Evolutionary conservation across 371 early-diverging fungal species (phyloP), one percentile per base, ranked within the genome.

Genomic region (Mortierella sp.): DNA sequence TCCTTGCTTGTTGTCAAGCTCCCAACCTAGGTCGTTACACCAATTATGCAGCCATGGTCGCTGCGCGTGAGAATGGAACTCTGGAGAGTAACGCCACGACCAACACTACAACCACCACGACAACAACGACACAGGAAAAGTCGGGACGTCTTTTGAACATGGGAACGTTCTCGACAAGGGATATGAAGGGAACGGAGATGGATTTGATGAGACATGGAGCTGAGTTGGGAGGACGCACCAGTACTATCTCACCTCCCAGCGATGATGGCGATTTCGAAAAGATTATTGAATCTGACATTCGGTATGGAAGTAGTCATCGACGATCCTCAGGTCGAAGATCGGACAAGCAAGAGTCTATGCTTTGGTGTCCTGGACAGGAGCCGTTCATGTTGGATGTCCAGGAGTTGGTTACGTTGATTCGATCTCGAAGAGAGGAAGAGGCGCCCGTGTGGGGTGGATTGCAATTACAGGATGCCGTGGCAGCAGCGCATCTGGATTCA

Each of bases 1-100:
- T 97, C 56, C 89, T 91, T 3, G 75, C 83, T 19, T 90, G 93
- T 75, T 88, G 95, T 77, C 81, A 85, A 57, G 84, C 93, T 58
- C 62, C 85, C 26, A 75, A 86, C 59, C 77, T 93, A 37, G 93
- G 94, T 46, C 67, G 89, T 87, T 90, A 88, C 59, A 79, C 79
- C 60, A 65, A 69, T 46, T 79, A 72, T 60, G 73, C 79, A n/a
- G 48, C 80, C 23, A 72, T 72, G 46, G 57, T 82, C 62, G 57
- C 75, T 18, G 56, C 61, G 51, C 68, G 56, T 4, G 58, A 44
- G 51, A 68, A 21, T 59, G 46, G 12, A 15, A 16, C 15, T 21
- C 43, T n/a, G 66, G 64, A 15, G 15, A 21, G 23, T n/a, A n/a
- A n/a, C n/a, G n/a, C n/a, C n/a, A n/a, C n/a, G n/a, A n/a, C n/a